phyloP scores from a whole-genome alignment of 805 yeast genomes.

The Myxozyma udenii region DNA sequence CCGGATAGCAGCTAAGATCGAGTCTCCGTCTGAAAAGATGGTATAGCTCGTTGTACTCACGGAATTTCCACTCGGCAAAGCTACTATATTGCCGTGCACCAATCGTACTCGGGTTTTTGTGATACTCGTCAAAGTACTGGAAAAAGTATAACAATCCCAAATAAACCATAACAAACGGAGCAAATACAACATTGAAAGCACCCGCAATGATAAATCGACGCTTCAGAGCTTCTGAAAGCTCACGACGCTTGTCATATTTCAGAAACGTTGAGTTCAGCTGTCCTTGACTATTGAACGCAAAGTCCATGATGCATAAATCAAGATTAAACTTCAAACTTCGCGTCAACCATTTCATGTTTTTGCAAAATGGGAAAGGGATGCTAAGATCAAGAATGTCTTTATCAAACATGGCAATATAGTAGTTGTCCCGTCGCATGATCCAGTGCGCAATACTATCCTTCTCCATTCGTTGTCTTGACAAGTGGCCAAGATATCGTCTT shows the following conservation, averaged over 20 bases:
- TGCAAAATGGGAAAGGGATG: constrained; percentile 51
- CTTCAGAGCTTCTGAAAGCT: constrained; percentile 59
- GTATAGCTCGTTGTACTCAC: constrained; percentile 90
- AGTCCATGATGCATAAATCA: constrained; percentile 81
- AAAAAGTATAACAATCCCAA: constrained; percentile 80
- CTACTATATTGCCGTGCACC: constrained; percentile 89
- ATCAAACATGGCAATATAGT: constrained; percentile 84
- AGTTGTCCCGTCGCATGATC: constrained; percentile 92
- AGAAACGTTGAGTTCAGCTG: constrained; percentile 70
- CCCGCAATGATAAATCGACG: constrained; percentile 88
- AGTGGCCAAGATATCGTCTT: constrained; percentile 31
- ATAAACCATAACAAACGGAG: constrained; percentile 84
- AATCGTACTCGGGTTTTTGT: constrained; percentile 78
- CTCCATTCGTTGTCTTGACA: constrained; percentile 70
- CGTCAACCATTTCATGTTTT: constrained; percentile 53
- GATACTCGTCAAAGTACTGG: constrained; percentile 88
- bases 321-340: constrained; percentile 93
- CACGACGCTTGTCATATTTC: constrained; percentile 65
- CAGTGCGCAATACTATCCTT: constrained; percentile 95
- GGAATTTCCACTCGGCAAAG: constrained; percentile 87
- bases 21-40: constrained; percentile 82
- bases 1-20: constrained; percentile 72
- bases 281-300: constrained; percentile 77
- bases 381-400: constrained; percentile 68
- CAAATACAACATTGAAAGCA: constrained; percentile 68